phyloP scores from a whole-genome alignment of 2,329 filamentous ascomycete genomes.

The Corynespora cassiicola region DNA sequence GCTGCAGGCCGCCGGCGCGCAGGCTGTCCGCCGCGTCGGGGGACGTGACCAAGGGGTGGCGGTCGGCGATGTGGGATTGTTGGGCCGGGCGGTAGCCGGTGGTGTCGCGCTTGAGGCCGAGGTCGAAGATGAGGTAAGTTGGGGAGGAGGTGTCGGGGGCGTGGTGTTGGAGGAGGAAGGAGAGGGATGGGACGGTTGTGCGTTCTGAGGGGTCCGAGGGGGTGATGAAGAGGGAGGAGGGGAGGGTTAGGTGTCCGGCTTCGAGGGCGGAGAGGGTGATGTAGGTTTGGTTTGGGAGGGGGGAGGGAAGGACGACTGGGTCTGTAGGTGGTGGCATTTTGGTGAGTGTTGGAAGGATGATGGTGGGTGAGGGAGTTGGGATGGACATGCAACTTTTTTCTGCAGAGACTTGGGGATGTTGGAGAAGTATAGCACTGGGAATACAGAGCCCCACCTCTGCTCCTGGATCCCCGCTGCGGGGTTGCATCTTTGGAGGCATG shows the following conservation, averaged over 20 bases:
- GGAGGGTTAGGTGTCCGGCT: conserved; percentile 52
- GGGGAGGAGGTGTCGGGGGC: conserved; percentile 24
- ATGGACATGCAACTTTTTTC: not conserved
- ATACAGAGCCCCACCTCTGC: conserved; percentile 26
- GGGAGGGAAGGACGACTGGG: conserved; percentile 40
- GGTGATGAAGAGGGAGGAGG: conserved; percentile 55
- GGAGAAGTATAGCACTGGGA: conserved; percentile 13
- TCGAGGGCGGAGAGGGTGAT: conserved; percentile 40
- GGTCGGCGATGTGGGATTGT: conserved; percentile 53
- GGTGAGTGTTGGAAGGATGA: not conserved
- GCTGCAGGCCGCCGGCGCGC: conserved; percentile 43
- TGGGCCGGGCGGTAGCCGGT: conserved; percentile 52
- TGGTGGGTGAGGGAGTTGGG: not conserved
- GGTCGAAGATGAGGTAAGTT: conserved; percentile 58
- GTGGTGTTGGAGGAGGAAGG: conserved; percentile 59
- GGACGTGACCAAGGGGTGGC: conserved; percentile 52
- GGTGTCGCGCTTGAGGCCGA: conserved; percentile 58
- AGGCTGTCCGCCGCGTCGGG: conserved; percentile 54
- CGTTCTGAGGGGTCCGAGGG: conserved; percentile 51
- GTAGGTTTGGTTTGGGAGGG: conserved; percentile 28
- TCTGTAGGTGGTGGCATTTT: not conserved
- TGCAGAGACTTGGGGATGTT: conserved; percentile 1
- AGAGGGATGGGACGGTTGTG: conserved; percentile 60
- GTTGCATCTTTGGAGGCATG: conserved; percentile 6
- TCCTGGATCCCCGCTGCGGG: conserved; percentile 35